A percentile compares a stretch with the other conserved stretches of the same genome.
Evolutionary conservation across 2,329 filamentous ascomycete species (phyloP).

Genomic region (Trichoderma simmonsii): DNA sequence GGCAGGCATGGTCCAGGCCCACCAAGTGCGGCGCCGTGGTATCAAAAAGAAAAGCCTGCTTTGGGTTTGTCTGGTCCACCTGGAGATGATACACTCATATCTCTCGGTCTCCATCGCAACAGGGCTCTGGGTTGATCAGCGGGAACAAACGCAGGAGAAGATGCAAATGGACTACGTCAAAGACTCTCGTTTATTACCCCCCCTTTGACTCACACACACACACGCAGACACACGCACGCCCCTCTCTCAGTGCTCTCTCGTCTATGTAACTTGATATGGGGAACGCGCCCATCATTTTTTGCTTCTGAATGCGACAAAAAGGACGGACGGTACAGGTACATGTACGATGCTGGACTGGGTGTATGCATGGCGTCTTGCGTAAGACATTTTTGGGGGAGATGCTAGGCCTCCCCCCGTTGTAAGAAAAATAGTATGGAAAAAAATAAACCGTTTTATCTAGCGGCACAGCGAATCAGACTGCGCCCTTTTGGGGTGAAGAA

Average conservation of each 20-base stretch:
- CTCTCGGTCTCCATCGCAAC: neutral
- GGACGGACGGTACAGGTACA: neutral
- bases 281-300: neutral
- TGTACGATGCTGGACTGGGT: neutral
- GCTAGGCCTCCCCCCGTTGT: neutral
- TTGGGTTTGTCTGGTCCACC: neutral
- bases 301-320: neutral
- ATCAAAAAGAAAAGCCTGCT: neutral
- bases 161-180: constrained; percentile 7
- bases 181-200: neutral
- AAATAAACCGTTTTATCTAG: neutral
- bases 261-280: neutral
- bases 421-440: neutral
- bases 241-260: neutral
- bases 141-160: neutral
- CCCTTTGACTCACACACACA: neutral
- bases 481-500: neutral
- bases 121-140: neutral
- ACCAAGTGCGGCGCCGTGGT: neutral
- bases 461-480: neutral
- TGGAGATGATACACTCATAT: neutral
- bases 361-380: constrained; percentile 9
- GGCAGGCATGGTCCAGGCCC: neutral
- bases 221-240: neutral
- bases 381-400: neutral